A percentile compares a stretch with the other conserved stretches of the same genome.
Conservation (phyloP, 495 filamentous ascomycete genomes). For the Podospora anserina region DNA sequence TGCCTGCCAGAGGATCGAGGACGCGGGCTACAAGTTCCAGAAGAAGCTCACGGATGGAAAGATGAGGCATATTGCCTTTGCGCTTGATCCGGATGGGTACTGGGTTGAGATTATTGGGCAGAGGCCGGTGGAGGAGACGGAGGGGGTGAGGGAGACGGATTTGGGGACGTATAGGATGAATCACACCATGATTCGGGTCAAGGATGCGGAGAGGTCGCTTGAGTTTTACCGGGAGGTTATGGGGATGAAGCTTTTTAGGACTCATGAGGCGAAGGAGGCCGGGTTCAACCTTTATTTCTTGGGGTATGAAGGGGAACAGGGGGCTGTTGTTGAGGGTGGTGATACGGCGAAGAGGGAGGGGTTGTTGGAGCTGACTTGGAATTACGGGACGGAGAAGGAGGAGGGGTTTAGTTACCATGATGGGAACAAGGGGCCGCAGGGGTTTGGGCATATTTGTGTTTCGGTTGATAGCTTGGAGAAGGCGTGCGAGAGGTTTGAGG, state of each 20-base stretch:
- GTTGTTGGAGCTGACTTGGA: conserved; percentile 89
- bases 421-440: conserved; percentile 86
- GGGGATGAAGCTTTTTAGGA: conserved; percentile 80
- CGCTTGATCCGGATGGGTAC: conserved; percentile 88
- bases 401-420: conserved; percentile 82
- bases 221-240: conserved; percentile 88
- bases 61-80: conserved; percentile 90
- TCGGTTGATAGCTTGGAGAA: conserved; percentile 86
- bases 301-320: conserved; percentile 61
- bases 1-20: conserved; percentile 82
- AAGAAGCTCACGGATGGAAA: conserved; percentile 87
- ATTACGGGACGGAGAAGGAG: conserved; percentile 94
- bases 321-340: conserved; percentile 43
- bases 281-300: conserved; percentile 92
- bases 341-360: conserved; percentile 60
- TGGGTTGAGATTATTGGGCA: conserved; percentile 73
- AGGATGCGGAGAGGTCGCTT: conserved; percentile 76
- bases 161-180: conserved; percentile 52
- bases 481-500: conserved; percentile 82
- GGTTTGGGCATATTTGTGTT: conserved; percentile 90
- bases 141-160: conserved; percentile 39
- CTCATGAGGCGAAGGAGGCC: conserved; percentile 62
- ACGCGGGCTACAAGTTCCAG: conserved; percentile 88
- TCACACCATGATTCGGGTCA: conserved; percentile 94
- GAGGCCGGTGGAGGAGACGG: conserved; percentile 39